Evolutionary conservation across 2,329 filamentous ascomycete species (phyloP).

Genomic region (Arthroderma sp.): DNA sequence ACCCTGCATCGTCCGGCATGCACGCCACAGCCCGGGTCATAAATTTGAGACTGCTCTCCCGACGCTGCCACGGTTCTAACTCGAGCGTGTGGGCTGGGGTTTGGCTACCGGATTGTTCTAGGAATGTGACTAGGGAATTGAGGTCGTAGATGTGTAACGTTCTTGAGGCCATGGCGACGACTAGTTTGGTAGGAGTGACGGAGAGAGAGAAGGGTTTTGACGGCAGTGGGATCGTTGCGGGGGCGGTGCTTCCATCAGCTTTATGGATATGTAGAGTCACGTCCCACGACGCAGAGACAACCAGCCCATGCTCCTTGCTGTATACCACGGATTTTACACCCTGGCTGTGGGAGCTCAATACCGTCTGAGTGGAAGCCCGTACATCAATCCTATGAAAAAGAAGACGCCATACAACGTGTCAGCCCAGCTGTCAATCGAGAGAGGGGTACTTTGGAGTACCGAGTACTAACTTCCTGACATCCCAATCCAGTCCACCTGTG

Average conservation of each 20-base stretch:
- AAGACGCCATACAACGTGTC: neutral
- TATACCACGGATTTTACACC: slow-evolving; percentile 78
- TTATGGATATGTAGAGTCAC: slow-evolving; percentile 76
- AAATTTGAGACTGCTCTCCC: slow-evolving; percentile 91
- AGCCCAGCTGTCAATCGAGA: neutral
- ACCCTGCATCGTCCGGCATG: slow-evolving; percentile 93
- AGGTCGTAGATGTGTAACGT: slow-evolving; percentile 94
- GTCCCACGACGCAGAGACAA: slow-evolving; percentile 91
- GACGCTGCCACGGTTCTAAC: slow-evolving; percentile 76
- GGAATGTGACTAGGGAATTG: slow-evolving; percentile 47
- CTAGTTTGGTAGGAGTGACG: slow-evolving; percentile 67
- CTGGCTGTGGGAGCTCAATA: slow-evolving; percentile 65
- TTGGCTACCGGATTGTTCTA: slow-evolving; percentile 37
- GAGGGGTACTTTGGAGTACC: neutral
- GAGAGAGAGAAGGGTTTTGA: slow-evolving; percentile 82
- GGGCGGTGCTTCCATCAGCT: slow-evolving; percentile 40
- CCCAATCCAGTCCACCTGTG: slow-evolving; percentile 74
- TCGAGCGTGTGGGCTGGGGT: slow-evolving; percentile 34
- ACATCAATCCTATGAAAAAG: slow-evolving; percentile 54
- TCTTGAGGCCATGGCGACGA: slow-evolving; percentile 90
- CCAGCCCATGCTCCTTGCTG: slow-evolving; percentile 59
- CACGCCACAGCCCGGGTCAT: slow-evolving; percentile 86
- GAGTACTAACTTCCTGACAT: slow-evolving; percentile 56
- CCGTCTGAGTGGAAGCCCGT: slow-evolving; percentile 56
- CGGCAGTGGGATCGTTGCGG: slow-evolving; percentile 59